phyloP scores from a whole-genome alignment of 768 basidiomycete species.

The Fomitopsis serialis region DNA sequence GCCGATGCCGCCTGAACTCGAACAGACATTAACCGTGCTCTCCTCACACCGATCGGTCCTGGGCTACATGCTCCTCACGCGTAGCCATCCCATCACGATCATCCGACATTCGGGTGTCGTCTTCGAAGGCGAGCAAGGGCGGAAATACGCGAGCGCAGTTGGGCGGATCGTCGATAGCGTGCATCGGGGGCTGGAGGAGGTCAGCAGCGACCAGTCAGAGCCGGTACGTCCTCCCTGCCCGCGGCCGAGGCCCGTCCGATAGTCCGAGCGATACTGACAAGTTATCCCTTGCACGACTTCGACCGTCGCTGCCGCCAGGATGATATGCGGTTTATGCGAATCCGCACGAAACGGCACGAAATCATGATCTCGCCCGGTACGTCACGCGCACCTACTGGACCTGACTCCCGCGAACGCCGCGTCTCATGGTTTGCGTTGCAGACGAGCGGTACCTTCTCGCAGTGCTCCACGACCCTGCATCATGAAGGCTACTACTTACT shows the following conservation, averaged over 20 bases:
- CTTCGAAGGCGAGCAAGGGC: slow-evolving; percentile 81
- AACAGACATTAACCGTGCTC: slow-evolving; percentile 69
- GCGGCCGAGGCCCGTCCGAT: background rate
- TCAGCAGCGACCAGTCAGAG: slow-evolving; percentile 58
- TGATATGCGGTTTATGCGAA: slow-evolving; percentile 82
- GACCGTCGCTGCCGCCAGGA: slow-evolving; percentile 43
- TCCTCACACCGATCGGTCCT: slow-evolving; percentile 81
- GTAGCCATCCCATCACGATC: slow-evolving; percentile 68
- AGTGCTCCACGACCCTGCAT: slow-evolving; percentile 73
- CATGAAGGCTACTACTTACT: too few species aligned
- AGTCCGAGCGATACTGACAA: background rate
- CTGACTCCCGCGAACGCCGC: background rate
- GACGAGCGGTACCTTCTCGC: slow-evolving; percentile 80
- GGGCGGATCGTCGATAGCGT: slow-evolving; percentile 75
- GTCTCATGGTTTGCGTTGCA: slow-evolving; percentile 21
- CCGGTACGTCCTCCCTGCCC: slow-evolving; percentile 35
- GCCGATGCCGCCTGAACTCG: slow-evolving; percentile 56
- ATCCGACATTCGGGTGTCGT: slow-evolving; percentile 81
- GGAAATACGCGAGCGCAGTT: slow-evolving; percentile 67
- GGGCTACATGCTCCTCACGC: slow-evolving; percentile 80
- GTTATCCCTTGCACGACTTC: background rate
- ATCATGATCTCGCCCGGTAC: slow-evolving; percentile 91
- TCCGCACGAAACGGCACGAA: slow-evolving; percentile 88
- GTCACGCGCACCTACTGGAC: slow-evolving; percentile 21
- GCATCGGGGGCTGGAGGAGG: slow-evolving; percentile 72